Evolutionary conservation across 345 rosid species (phyloP), one percentile per base, ranked within the genome.

Genomic region (Gynandropsis gynandra): DNA sequence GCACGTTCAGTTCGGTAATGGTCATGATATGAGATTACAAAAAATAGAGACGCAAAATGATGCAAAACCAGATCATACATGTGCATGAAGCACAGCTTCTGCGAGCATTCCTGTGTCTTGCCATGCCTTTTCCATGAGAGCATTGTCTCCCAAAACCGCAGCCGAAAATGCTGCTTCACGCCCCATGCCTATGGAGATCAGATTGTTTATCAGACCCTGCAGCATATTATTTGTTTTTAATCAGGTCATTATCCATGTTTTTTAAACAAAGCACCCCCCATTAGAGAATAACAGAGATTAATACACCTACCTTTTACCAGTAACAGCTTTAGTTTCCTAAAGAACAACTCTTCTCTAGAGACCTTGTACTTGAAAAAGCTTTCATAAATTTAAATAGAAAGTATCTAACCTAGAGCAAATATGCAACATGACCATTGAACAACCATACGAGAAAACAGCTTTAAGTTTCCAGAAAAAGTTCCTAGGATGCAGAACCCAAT

Each of bases 51-150:
- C 4, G 51, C 4, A 16, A 11, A 45, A 4, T 16, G 7, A 47
- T 5, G 52, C 4, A 63, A 59, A 36, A 10, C 52, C n/a, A 27
- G 54, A 67, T 42, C 77, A 50, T 82, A 92, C 97, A 56, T 92
- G 98, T n/a, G 97, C 93, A 71, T 92, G 98, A 65, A 92, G 89
- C 29, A 87, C 98, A 21, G 97, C 85, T 76, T 92, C 98, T n/a
- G 97, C 87, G 31, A 85, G 94, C 98, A 92, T 92, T 63, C 98
- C 98, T 0, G 97, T 87, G 50, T 92, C 98, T 75, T 82, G 90
- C 98, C 98, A 92, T 16, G 94, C 90, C 70, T 80, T 87, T 69
- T 88, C 98, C 98, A 92, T 85, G 62, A 92, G 88, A 43, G 85
- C 90, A 68, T 88, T 88, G 75, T 92, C 98, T 34, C 95, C 97